Percentiles rank a stretch among this genome's conserved stretches.
Conservation (phyloP, 768 basidiomycete genomes). For the Pulveroboletus sp. region DNA sequence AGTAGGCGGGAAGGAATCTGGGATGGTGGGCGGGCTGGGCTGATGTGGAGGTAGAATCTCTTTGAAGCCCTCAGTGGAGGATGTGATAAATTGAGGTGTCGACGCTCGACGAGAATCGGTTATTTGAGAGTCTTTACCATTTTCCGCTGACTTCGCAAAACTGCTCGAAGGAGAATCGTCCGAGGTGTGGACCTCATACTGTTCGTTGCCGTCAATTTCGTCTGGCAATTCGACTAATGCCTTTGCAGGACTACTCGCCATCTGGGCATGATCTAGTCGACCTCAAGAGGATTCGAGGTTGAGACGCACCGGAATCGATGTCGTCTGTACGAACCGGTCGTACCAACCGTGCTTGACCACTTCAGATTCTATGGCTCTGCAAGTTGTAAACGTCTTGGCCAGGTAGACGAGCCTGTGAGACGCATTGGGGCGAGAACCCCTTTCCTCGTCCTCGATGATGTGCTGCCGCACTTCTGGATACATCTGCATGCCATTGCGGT, state of each 20-base stretch:
- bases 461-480: conserved; percentile 11
- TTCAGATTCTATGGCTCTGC: conserved; percentile 41
- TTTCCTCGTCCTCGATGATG: conserved; percentile 31
- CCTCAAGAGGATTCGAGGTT: background rate
- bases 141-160: background rate
- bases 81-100: background rate
- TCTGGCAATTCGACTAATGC: conserved; percentile 12
- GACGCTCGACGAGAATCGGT: background rate
- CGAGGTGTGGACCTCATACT: background rate
- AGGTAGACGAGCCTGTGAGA: conserved; percentile 38
- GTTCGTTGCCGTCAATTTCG: conserved; percentile 1
- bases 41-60: background rate
- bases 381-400: conserved; percentile 45
- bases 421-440: conserved; percentile 33
- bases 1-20: background rate
- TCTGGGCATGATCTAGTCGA: conserved; percentile 12
- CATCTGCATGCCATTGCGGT: conserved; percentile 18
- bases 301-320: conserved; percentile 23
- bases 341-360: conserved; percentile 57
- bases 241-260: conserved; percentile 12
- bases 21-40: background rate
- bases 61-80: background rate
- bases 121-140: background rate
- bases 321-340: conserved; percentile 35
- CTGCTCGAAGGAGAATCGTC: background rate